Evolutionary conservation across 192 early-diverging fungal genomes (phyloP), one percentile per base, ranked within the genome.

Genomic region (Gaertneriomyces sp.): DNA sequence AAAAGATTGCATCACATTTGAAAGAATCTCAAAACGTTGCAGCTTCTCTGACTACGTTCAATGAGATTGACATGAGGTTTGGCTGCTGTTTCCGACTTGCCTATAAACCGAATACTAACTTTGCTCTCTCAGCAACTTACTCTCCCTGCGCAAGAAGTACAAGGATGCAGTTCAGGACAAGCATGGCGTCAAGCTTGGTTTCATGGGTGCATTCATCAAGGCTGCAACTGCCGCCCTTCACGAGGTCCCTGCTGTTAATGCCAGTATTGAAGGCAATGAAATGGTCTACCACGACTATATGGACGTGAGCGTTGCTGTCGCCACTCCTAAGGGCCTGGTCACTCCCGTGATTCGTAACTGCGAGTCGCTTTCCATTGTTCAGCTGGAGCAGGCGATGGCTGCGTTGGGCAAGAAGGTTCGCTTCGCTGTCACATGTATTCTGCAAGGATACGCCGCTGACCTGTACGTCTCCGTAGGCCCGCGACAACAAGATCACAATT

Each of bases 301-400:
- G 61, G 96, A 99, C 78, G 78, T 99, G 71, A 88, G 85, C 58
- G 92, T 97, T 42, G 96, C 96, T 6, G 96, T 99, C 53, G 92
- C 96, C 19, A 99, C 96, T 5, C 95, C 95, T 67, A 99, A 99
- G 85, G 96, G 96, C 57, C 85, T 99, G 41, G 96, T 99, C 33
- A 99, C 96, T 25, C 96, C 96, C 14, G 93, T 95, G 14, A 70
- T 99, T 63, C 86, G 96, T 75, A 97, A 95, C 79, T 88, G 86
- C 45, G 93, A 99, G 75, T 67, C 75, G 50, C 85, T 92, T 81
- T 85, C 80, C 45, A 91, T 94, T 51, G 82, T 99, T 19, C 90
- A 96, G 57, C 81, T 95, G 43, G 96, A 99, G 82, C 86, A 91
- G 83, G 87, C 82, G 50, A 89, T 99, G 69, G 88, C 91, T 54